Evolutionary conservation across 805 yeast genomes (phyloP), one percentile per base, ranked within the genome.

Genomic region (Barnettozyma siamensis): DNA sequence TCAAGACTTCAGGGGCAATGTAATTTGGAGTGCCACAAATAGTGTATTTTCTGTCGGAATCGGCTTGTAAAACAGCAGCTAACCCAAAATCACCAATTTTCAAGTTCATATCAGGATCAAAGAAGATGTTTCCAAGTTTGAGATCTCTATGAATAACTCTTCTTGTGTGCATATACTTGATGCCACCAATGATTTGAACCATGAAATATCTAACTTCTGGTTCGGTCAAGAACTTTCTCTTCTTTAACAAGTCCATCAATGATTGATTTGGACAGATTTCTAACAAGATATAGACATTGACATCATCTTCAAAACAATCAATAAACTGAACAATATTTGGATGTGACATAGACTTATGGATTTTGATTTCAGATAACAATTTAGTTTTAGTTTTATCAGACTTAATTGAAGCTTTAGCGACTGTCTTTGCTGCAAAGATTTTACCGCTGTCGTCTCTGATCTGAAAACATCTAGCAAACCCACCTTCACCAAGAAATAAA

Each of bases 1-100:
- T 85, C 49, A 93, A 72, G 18, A 93, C 95, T 67, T 93, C 99
- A 7, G 99, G 99, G 1, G 99, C 97, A 59, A 93, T 93, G 62
- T 93, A 93, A 65, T 93, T 93, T 45, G 99, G 99, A 19, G 99
- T 93, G 41, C 99, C 99, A 64, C 99, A 93, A 42, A 93, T 87
- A 33, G 99, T 91, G 60, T 82, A 85, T 57, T 91, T 88, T 50
- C 91, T 79, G 38, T 86, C 86, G 43, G 73, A 74, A 24, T 74
- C 69, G 18, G 77, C 69, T 33, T 83, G 84, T 47, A 93, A 72
- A n/a, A 87, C 83, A 1, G 97, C 88, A n/a, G 99, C 99, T 45
- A 93, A 73, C 26, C 99, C 99, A 66, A 93, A 93, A 63, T 93
- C 99, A 49, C 99, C 99, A 47, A 93, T 84, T 62, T 93, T 93